Conservation (phyloP, 805 yeast species). For the Zygosaccharomyces lentus region DNA sequence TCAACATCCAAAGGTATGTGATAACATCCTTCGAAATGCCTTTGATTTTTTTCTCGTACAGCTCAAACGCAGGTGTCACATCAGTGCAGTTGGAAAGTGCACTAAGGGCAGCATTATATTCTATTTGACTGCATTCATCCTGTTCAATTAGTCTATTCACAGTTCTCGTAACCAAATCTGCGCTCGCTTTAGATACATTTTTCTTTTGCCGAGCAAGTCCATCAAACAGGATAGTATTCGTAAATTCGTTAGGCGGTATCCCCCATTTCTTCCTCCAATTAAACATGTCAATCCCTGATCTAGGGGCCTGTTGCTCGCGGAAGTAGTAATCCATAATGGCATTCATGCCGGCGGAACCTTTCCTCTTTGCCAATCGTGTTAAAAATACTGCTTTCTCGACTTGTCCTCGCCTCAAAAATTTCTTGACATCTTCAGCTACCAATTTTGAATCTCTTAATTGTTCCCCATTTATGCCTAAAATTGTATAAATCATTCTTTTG, state of each 20-base stretch:
- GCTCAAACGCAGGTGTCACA: conserved; percentile 37
- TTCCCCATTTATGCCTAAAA: conserved; percentile 55
- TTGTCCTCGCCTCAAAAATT: conserved; percentile 48
- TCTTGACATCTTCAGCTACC: conserved; percentile 50
- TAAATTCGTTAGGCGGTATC: conserved; percentile 46
- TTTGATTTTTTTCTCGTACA: conserved; percentile 33
- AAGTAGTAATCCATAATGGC: conserved; percentile 51
- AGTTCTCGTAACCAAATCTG: conserved; percentile 35
- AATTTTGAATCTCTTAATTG: conserved; percentile 55
- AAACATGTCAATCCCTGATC: conserved; percentile 47
- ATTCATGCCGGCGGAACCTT: conserved; percentile 61
- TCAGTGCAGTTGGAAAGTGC: conserved; percentile 42
- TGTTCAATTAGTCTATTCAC: conserved; percentile 32
- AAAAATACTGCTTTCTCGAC: conserved; percentile 50
- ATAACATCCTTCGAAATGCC: conserved; percentile 22
- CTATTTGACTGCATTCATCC: conserved; percentile 37
- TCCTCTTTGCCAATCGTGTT: conserved; percentile 43
- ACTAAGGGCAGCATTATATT: conserved; percentile 44
- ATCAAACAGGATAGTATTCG: conserved; percentile 44
- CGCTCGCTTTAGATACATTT: conserved; percentile 34
- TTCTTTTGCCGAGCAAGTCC: conserved; percentile 39
- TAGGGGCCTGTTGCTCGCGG: conserved; percentile 37
- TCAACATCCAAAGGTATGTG: conserved; percentile 24
- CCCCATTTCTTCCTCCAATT: conserved; percentile 61
- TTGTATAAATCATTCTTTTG: conserved; percentile 45